Conservation (phyloP, 768 basidiomycete genomes). For the Fistulinella prunicolor region DNA sequence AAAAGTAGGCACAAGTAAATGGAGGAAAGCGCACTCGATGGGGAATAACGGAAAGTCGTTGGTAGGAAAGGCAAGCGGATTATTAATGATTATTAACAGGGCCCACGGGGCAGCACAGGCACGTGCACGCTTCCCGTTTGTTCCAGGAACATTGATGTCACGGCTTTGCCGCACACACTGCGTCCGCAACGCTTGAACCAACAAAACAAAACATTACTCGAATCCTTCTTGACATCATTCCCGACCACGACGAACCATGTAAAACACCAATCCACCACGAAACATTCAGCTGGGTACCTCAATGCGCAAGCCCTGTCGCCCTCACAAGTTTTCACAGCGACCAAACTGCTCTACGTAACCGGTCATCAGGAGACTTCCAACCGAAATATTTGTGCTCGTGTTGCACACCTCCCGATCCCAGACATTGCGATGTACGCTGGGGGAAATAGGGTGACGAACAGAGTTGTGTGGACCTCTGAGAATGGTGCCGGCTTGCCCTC, state of each 20-base stretch:
- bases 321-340: constrained; percentile 15
- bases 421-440: constrained; percentile 78
- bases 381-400: constrained; percentile 71
- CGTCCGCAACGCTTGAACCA: constrained; percentile 82
- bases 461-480: constrained; percentile 78
- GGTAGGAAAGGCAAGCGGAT: constrained; percentile 72
- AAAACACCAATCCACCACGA: constrained; percentile 8
- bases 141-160: no score
- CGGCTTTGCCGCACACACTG: no score
- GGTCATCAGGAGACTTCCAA: constrained; percentile 76
- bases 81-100: constrained; percentile 61
- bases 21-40: constrained; percentile 37
- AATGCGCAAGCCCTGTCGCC: background rate
- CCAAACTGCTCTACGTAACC: constrained; percentile 29
- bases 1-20: background rate
- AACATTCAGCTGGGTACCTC: constrained; percentile 9
- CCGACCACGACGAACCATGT: constrained; percentile 14
- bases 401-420: constrained; percentile 75
- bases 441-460: constrained; percentile 58
- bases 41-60: constrained; percentile 78
- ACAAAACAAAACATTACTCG: constrained; percentile 53
- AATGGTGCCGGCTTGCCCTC: constrained; percentile 64
- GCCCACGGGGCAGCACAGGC: constrained; percentile 61
- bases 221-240: constrained; percentile 31
- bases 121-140: background rate